Base-by-base conservation (phyloP, 2,329 filamentous ascomycete genomes). In the Colletotrichum sp. region DNA sequence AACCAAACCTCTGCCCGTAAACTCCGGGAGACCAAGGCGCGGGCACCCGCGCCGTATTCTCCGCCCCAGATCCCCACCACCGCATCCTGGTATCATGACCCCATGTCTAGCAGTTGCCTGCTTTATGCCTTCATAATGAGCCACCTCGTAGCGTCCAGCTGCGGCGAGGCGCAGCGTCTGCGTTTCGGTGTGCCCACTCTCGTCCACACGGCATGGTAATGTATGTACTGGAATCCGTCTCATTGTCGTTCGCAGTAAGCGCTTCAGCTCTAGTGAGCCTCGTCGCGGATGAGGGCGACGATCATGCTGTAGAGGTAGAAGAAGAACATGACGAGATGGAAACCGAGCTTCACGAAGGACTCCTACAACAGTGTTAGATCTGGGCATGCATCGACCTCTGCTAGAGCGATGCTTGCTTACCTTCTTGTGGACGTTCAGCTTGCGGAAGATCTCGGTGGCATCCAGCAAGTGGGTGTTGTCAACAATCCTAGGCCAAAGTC, bases 271-370 rank as follows among this genome's bases (percentile, higher is more conserved):
- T 93, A 98, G 87, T 96, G 92, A 76, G 94, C 92, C 88, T 99
- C 97, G 86, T 99, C 97, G 83, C 94, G 93, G 89, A 99, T 99
- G 78, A 99, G 91, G 80, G 97, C 96, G 79, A 98, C 96, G 81
- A 97, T 97, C 95, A 97, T 98, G 93, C 95, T 98, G 92, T 98
- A 98, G 73, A 99, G 94, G 89, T 99, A 99, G 92, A 99, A 99
- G 93, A 99, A 99, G 92, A 99, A 99, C 96, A 99, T 98, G 88
- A 99, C 87, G 77, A 99, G 90, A 87, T 99, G 97, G 91, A 99
- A 99, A 72, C 96, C 97, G 59, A 99, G 95, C 90, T 99, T 99
- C 89, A 97, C 93, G 87, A 99, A 99, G 1, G 97, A 99, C 92
- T 99, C 97, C 96, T 98, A 73, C 82, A 71, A 78, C 76, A 8